phyloP scores from a whole-genome alignment of 805 yeast species.

The Candida odintsovae region DNA sequence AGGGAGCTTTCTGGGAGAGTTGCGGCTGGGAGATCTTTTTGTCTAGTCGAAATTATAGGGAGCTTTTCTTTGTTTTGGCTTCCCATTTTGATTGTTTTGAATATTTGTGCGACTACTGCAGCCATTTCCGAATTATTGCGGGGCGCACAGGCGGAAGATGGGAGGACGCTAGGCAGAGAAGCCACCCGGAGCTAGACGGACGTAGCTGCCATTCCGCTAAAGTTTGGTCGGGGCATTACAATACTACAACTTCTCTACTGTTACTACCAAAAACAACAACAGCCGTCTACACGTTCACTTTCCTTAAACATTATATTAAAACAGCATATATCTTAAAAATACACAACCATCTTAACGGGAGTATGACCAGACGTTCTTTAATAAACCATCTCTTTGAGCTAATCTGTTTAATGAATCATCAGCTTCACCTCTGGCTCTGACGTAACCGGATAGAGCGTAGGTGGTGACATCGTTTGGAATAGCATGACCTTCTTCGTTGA shows the following conservation, averaged over 20 bases:
- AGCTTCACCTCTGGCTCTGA: constrained; percentile 99
- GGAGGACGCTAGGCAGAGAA: too few relatives aligned
- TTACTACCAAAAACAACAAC: not conserved
- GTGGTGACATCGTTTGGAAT: constrained; percentile 87
- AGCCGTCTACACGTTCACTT: not conserved
- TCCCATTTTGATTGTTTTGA: not conserved
- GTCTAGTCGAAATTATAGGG: not conserved
- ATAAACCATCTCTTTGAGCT: constrained; percentile 97
- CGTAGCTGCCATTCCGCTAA: too few relatives aligned
- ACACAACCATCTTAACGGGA: constrained; percentile 58
- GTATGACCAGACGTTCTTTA: constrained; percentile 93
- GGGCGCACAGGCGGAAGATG: not conserved
- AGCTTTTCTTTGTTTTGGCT: not conserved
- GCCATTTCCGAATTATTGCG: not conserved
- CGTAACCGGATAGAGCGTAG: constrained; percentile 95
- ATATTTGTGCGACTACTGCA: not conserved
- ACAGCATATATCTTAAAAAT: not conserved
- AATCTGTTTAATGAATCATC: constrained; percentile 99
- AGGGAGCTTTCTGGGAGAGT: too few relatives aligned
- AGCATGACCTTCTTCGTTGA: constrained; percentile 94
- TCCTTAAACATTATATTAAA: not conserved
- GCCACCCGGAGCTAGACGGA: too few relatives aligned
- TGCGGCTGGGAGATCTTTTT: too few relatives aligned
- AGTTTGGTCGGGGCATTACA: too few relatives aligned
- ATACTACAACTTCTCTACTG: too few relatives aligned